Conservation (phyloP, 2,329 filamentous ascomycete species). For the Ophiostoma ulmi region DNA sequence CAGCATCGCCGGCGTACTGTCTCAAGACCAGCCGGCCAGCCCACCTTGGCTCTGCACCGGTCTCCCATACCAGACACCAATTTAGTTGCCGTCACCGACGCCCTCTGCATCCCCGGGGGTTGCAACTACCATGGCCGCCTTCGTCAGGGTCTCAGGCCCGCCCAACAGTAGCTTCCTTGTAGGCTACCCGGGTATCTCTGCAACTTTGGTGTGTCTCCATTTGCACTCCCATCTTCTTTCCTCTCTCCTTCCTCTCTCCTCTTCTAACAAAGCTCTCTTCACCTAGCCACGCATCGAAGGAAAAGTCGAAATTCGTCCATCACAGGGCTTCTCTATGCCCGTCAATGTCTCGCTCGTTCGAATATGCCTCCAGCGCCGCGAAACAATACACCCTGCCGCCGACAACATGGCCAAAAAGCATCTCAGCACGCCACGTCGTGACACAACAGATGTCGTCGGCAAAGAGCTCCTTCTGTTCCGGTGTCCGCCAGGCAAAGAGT, state of each 20-base stretch:
- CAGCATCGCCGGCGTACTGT: not conserved
- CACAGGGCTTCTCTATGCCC: slow-evolving; percentile 77
- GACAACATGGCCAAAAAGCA: slow-evolving; percentile 92
- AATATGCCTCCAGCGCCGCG: slow-evolving; percentile 86
- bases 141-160: slow-evolving; percentile 93
- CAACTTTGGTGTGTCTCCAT: slow-evolving; percentile 70
- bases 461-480: slow-evolving; percentile 92
- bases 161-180: slow-evolving; percentile 96
- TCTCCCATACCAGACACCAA: not conserved
- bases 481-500: slow-evolving; percentile 75
- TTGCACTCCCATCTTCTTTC: not conserved
- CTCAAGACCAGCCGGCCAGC: slow-evolving; percentile 2
- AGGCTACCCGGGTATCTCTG: slow-evolving; percentile 95
- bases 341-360: slow-evolving; percentile 89
- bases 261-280: not conserved
- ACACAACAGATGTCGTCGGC: slow-evolving; percentile 86
- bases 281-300: slow-evolving; percentile 88
- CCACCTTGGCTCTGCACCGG: not conserved
- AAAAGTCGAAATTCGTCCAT: slow-evolving; percentile 91
- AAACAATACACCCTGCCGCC: slow-evolving; percentile 93
- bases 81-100: slow-evolving; percentile 4
- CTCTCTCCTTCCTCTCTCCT: not conserved
- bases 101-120: slow-evolving; percentile 23
- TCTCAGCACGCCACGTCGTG: slow-evolving; percentile 81
- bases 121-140: slow-evolving; percentile 34